Evolutionary conservation across 208 protist species (phyloP), one percentile per base, ranked within the genome.

Genomic region (Trypanosoma vivax): DNA sequence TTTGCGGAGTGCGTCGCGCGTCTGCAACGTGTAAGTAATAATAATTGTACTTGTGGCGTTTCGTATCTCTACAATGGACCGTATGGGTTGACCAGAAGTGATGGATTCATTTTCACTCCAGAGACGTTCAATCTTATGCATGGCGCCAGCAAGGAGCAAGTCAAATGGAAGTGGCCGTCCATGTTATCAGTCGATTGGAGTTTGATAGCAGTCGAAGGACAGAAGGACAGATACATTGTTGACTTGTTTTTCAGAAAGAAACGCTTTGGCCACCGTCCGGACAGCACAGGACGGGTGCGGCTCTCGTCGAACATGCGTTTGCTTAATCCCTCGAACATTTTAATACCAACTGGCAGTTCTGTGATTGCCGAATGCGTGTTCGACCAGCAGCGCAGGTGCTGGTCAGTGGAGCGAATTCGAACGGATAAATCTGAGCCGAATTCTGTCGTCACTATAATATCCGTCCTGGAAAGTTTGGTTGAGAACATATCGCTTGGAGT

Each of bases 151-250:
- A 66, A 61, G 45, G 52, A 30, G 4, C 83, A 91, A 51, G 25
- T 88, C 28, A 91, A 91, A 65, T 91, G 83, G 83, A 91, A 91
- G 60, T 91, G 83, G 80, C 74, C 52, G 25, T 60, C 66, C 16
- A 65, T 82, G 31, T 64, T 91, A 19, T 88, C 83, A 23, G 77
- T 91, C 14, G 83, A 91, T 57, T 91, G 73, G 75, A 67, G 73
- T 50, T n/a, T 85, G 35, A 60, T 37, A 19, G 70, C 67, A 5
- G 47, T 61, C 10, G 58, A 58, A 34, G 63, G 69, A 30, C 27
- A 48, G 18, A 38, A 53, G 0, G 60, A 68, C 43, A 24, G 65
- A 28, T 83, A 79, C 60, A 41, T 61, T 5, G 72, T 83, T 10
- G 77, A 66, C 19, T 55, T 82, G n/a, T 84, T 79, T 58, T 88